phyloP scores from a whole-genome alignment of 2,329 filamentous ascomycete species.

The Xylariaceae sp. region DNA sequence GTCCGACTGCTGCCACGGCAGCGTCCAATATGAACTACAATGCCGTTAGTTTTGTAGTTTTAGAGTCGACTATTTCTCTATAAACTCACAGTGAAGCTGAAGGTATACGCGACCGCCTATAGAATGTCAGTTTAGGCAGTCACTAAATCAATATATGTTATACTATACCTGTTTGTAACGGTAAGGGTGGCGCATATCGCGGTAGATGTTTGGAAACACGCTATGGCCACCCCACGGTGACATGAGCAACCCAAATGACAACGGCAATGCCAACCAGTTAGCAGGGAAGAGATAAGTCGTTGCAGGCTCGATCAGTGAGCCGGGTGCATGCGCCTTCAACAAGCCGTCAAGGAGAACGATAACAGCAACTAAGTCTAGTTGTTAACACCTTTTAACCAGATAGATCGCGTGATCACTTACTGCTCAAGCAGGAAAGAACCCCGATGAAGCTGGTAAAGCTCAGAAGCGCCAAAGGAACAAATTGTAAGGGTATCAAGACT shows the following conservation, averaged over 20 bases:
- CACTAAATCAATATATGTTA: not conserved
- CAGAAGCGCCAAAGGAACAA: slow-evolving; percentile 78
- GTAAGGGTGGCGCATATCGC: slow-evolving; percentile 72
- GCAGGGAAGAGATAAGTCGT: slow-evolving; percentile 79
- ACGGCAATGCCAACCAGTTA: slow-evolving; percentile 84
- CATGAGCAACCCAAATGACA: slow-evolving; percentile 90
- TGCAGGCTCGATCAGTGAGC: slow-evolving; percentile 81
- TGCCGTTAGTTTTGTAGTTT: slow-evolving; percentile 10
- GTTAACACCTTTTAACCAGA: slow-evolving; percentile 3
- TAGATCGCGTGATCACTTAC: slow-evolving; percentile 57
- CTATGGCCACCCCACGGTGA: slow-evolving; percentile 68
- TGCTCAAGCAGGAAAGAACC: slow-evolving; percentile 87
- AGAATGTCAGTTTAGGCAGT: slow-evolving; percentile 33
- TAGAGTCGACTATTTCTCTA: not conserved
- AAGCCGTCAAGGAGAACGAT: slow-evolving; percentile 87
- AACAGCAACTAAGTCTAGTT: slow-evolving; percentile 66
- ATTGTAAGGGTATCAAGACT: slow-evolving; percentile 79
- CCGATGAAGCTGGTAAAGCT: slow-evolving; percentile 91
- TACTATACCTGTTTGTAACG: slow-evolving; percentile 61
- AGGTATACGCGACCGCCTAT: slow-evolving; percentile 76
- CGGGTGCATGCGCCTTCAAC: slow-evolving; percentile 75
- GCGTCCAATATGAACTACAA: slow-evolving; percentile 75
- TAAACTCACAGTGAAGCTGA: slow-evolving; percentile 73
- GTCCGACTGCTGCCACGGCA: slow-evolving; percentile 78
- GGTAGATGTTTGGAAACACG: slow-evolving; percentile 78